Percentiles rank a stretch among this genome's conserved stretches.
These are phyloP conservation scores for Cordyceps farinosa DNA, from an alignment of 2,329 filamentous ascomycete genomes.

Conservation along the genomic window DNA sequence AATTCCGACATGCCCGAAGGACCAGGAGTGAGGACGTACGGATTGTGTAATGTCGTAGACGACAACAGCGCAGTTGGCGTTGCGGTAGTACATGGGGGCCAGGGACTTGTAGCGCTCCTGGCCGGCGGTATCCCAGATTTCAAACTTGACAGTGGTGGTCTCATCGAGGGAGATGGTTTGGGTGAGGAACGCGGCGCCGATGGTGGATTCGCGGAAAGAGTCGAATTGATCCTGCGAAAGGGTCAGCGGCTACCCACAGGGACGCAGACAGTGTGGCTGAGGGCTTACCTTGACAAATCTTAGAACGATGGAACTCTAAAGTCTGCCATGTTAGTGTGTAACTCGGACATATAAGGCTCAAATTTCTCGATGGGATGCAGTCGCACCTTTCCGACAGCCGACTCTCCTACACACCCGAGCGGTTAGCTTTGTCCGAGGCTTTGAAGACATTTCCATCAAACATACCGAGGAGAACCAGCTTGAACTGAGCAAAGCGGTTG, in stretches of 20 bases:
- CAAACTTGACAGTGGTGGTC: slow-evolving; percentile 97
- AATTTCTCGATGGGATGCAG: neutral
- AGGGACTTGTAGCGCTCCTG: slow-evolving; percentile 99
- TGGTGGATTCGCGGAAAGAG: slow-evolving; percentile 92
- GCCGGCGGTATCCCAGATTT: slow-evolving; percentile 98
- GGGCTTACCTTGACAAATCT: slow-evolving; percentile 88
- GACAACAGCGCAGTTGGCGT: slow-evolving; percentile 98
- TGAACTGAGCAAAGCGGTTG: slow-evolving; percentile 97
- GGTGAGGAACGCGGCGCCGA: slow-evolving; percentile 96
- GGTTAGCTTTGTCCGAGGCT: slow-evolving; percentile 30
- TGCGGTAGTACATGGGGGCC: slow-evolving; percentile 99
- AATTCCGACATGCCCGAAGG: neutral
- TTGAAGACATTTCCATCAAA: slow-evolving; percentile 17
- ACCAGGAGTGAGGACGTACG: slow-evolving; percentile 53
- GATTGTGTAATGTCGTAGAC: slow-evolving; percentile 99
- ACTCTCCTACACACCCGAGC: slow-evolving; percentile 69
- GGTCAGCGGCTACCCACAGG: slow-evolving; percentile 21
- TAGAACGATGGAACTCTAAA: slow-evolving; percentile 90
- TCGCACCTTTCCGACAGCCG: slow-evolving; percentile 92
- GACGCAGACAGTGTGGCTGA: neutral
- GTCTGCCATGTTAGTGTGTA: slow-evolving; percentile 22
- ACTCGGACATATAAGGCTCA: slow-evolving; percentile 8
- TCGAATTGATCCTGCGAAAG: slow-evolving; percentile 88
- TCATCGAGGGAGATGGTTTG: slow-evolving; percentile 98
- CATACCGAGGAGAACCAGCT: slow-evolving; percentile 93